These are phyloP conservation scores for Penicillium steckii DNA, from an alignment of 495 filamentous ascomycete species.

Conservation along the genomic window DNA sequence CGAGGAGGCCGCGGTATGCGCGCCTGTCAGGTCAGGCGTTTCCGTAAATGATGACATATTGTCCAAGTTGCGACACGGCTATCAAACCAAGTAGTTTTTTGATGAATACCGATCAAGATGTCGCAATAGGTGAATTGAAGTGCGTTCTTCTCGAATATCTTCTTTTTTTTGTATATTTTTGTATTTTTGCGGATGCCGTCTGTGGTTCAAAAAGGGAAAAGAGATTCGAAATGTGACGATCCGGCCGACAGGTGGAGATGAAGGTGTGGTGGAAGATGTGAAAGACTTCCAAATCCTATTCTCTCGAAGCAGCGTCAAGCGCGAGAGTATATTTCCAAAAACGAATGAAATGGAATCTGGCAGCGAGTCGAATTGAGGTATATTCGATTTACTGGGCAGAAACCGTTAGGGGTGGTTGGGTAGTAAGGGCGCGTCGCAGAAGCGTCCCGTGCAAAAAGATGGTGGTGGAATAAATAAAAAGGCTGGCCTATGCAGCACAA, in stretches of 20 bases:
- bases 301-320: slow-evolving; percentile 47
- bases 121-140: neutral
- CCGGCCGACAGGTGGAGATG: slow-evolving; percentile 37
- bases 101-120: neutral
- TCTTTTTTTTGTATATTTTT: slow-evolving; percentile 6
- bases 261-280: slow-evolving; percentile 15
- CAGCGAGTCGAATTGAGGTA: slow-evolving; percentile 18
- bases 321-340: slow-evolving; percentile 33
- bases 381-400: slow-evolving; percentile 23
- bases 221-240: slow-evolving; percentile 34
- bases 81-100: slow-evolving; percentile 5
- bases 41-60: slow-evolving; percentile 45
- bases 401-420: slow-evolving; percentile 29
- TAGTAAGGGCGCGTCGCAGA: slow-evolving; percentile 43
- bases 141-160: neutral
- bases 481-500: slow-evolving; percentile 46
- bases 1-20: slow-evolving; percentile 29
- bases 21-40: slow-evolving; percentile 33
- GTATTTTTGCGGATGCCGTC: slow-evolving; percentile 7
- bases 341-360: slow-evolving; percentile 32
- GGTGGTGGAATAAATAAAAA: slow-evolving; percentile 24
- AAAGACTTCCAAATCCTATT: slow-evolving; percentile 18
- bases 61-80: slow-evolving; percentile 4
- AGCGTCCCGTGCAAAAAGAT: slow-evolving; percentile 32
- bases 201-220: slow-evolving; percentile 13